Base-by-base conservation (phyloP, 345 rosid genomes). In the Mangifera indica region DNA sequence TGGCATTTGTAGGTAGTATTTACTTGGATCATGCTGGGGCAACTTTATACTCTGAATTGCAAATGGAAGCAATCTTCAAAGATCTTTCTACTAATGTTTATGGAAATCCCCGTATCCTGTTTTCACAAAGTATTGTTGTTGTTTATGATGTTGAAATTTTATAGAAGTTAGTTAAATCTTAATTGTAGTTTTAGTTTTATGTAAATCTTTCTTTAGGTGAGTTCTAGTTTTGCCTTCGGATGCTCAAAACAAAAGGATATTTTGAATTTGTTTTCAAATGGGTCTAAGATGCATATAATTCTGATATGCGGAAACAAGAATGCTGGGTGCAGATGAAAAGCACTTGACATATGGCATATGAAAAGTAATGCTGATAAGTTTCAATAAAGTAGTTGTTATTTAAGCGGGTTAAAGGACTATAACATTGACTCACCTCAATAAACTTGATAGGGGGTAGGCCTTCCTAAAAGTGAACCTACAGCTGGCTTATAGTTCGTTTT, bases 21-120 rank as follows among this genome's bases (percentile, higher is more conserved):
- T 95, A 90, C 73, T 81, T 90, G 87, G 99, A 95, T 62, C 99
- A 95, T 81, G 98, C 99, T 53, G 97, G 97, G 73, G 92, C 99
- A 46, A 95, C 99, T 73, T 84, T 95, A 60, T 92, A 90, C 81
- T 95, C 99, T 29, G 98, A 92, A 78, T 76, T 84, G 84, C 99
- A 92, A 85, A 87, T 95, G 96, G 98, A 92, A 76, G 81, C 84
- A 32, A 67, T 92, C n/a, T 84, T 90, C 61, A 88, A 83, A 67
- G 89, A 95, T 57, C 81, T 95, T 24, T 77, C 80, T 1, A 26
- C 85, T 66, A 84, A 62, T 72, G 88, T 95, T 73, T 92, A 86
- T 67, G 99, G 92, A 78, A 95, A 95, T 82, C 99, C 99, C 26
- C 99, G 97, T 95, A 95, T 95, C 97, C 93, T 81, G 10, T 76